Percentiles rank a stretch among this genome's conserved stretches.
phyloP scores from a whole-genome alignment of 2,329 filamentous ascomycete genomes.

The Fusarium phyllophilum region DNA sequence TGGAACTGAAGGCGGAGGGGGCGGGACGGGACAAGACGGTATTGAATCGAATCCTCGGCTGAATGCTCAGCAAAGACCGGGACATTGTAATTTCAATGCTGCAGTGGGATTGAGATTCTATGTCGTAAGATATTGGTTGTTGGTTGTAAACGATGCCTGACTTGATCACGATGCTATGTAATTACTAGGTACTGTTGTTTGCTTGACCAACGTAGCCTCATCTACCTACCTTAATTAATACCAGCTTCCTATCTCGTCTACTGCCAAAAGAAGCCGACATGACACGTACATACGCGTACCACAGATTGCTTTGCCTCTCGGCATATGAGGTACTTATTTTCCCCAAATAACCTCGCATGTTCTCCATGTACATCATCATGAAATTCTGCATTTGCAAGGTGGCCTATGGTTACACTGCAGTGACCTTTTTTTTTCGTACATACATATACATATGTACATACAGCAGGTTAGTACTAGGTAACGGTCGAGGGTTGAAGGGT shows the following conservation, averaged over 20 bases:
- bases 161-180: not conserved
- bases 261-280: not conserved
- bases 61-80: not conserved
- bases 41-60: not conserved
- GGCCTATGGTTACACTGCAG: constrained; percentile 33
- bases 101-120: not conserved
- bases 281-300: not conserved
- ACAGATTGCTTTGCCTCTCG: not conserved
- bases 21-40: not conserved
- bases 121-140: not conserved
- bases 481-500: not conserved
- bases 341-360: constrained; percentile 5
- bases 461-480: not conserved
- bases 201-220: not conserved
- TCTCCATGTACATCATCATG: constrained; percentile 25
- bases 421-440: constrained; percentile 4
- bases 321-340: not conserved
- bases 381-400: constrained; percentile 12
- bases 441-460: not conserved
- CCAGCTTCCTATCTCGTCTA: not conserved
- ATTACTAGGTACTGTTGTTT: not conserved
- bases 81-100: not conserved
- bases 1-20: not conserved
- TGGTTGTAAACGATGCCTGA: not conserved
- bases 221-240: not conserved